Conservation (phyloP, 192 early-diverging fungal genomes). For the Coemansia sp. region DNA sequence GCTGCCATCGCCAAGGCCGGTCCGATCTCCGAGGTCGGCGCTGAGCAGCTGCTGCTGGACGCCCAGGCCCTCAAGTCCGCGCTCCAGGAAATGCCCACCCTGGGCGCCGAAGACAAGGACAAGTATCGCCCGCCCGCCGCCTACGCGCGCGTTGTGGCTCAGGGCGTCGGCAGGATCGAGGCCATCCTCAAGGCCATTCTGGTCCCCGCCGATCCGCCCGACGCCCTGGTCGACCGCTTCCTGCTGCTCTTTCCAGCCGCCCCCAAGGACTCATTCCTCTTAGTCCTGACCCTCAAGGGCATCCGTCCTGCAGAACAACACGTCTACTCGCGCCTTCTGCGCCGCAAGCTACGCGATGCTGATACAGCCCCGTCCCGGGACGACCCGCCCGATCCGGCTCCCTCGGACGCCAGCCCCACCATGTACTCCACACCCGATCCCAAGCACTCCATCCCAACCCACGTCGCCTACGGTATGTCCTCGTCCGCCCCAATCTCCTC, state of each 20-base stretch:
- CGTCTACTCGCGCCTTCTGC: conserved; percentile 30
- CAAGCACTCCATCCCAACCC: conserved; percentile 13
- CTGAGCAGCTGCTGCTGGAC: conserved; percentile 95
- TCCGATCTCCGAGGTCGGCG: conserved; percentile 89
- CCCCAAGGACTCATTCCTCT: conserved; percentile 68
- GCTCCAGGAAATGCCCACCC: conserved; percentile 70
- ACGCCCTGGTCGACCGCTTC: conserved; percentile 86
- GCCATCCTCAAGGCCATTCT: conserved; percentile 88
- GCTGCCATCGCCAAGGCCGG: conserved; percentile 72
- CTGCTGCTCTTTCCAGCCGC: conserved; percentile 79
- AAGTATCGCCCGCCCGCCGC: conserved; percentile 32
- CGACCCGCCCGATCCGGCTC: neutral
- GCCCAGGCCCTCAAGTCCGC: conserved; percentile 88
- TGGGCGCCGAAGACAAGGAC: conserved; percentile 56
- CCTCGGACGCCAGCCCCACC: neutral
- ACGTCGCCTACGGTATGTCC: conserved; percentile 11
- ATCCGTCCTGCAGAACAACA: conserved; percentile 62
- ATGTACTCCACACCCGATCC: conserved; percentile 16
- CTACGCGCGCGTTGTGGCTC: conserved; percentile 82
- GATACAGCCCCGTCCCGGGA: too few relatives aligned
- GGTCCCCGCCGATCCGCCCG: conserved; percentile 77
- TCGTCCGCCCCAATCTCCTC: conserved; percentile 12
- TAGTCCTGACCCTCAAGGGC: conserved; percentile 85
- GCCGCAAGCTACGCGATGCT: conserved; percentile 6
- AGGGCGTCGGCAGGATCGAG: conserved; percentile 79